Evolutionary conservation across 208 protist genomes (phyloP).

Genomic region (Crithidia brevicula): DNA sequence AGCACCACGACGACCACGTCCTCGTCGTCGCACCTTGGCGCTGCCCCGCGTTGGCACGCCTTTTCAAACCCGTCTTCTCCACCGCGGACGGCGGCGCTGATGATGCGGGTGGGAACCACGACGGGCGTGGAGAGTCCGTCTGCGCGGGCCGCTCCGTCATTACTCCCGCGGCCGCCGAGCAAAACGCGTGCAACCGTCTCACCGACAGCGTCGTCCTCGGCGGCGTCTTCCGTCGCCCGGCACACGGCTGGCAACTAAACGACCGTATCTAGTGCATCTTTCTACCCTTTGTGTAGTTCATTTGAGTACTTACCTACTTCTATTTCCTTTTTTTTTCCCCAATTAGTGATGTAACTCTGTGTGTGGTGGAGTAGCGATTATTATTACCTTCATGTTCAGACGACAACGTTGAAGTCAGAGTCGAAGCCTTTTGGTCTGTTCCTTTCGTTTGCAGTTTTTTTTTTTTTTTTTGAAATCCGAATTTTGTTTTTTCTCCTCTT

Average conservation of each 20-base stretch:
- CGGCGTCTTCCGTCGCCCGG: background rate
- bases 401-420: too few relatives aligned
- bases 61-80: slow-evolving; percentile 9
- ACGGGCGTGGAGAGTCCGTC: background rate
- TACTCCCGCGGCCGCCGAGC: slow-evolving; percentile 16
- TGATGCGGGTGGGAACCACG: slow-evolving; percentile 3
- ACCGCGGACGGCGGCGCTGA: background rate
- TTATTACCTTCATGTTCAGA: too few relatives aligned
- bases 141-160: background rate
- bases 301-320: too few relatives aligned
- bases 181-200: slow-evolving; percentile 1
- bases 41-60: slow-evolving; percentile 15
- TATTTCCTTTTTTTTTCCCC: too few relatives aligned
- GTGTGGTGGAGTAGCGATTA: too few relatives aligned
- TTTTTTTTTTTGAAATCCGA: background rate
- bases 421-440: background rate
- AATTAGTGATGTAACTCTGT: too few relatives aligned
- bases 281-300: too few relatives aligned
- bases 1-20: slow-evolving; percentile 3
- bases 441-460: background rate
- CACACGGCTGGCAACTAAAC: background rate
- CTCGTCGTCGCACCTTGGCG: slow-evolving; percentile 3
- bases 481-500: background rate
- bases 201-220: background rate
- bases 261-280: too few relatives aligned